Conservation (phyloP, 2,329 filamentous ascomycete species). For the Apiospora malaysiana region DNA sequence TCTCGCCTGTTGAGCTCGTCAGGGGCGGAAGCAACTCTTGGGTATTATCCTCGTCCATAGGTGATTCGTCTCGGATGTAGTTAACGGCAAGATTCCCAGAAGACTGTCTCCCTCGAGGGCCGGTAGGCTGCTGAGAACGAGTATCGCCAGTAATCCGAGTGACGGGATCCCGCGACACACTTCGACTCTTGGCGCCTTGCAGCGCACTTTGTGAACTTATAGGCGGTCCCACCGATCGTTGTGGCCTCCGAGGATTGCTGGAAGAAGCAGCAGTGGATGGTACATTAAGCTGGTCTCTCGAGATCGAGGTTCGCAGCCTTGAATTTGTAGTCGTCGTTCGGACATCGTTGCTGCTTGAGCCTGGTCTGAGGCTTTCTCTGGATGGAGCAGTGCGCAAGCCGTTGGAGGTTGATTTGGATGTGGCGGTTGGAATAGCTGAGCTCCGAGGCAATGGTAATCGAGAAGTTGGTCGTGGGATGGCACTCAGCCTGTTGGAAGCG, state of each 20-base stretch:
- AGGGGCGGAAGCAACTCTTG: constrained; percentile 32
- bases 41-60: constrained; percentile 27
- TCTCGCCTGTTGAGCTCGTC: constrained; percentile 30
- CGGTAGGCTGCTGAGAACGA: constrained; percentile 31
- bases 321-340: constrained; percentile 27
- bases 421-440: constrained; percentile 31
- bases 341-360: constrained; percentile 27
- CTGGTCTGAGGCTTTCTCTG: constrained; percentile 23
- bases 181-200: constrained; percentile 31
- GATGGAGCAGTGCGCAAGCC: constrained; percentile 27
- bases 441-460: constrained; percentile 39
- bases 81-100: constrained; percentile 32
- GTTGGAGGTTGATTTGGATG: constrained; percentile 23
- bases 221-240: constrained; percentile 31
- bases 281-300: constrained; percentile 35
- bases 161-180: constrained; percentile 30
- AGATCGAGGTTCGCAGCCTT: constrained; percentile 34
- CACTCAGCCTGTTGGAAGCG: constrained; percentile 30
- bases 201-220: constrained; percentile 32
- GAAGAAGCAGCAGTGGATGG: constrained; percentile 24
- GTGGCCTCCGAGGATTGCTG: constrained; percentile 30
- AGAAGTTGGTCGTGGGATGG: constrained; percentile 39
- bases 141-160: constrained; percentile 21
- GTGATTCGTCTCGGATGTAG: constrained; percentile 25
- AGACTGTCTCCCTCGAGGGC: constrained; percentile 32